Conservation (phyloP, 306 rosid species). For the Lotus japonicus region DNA sequence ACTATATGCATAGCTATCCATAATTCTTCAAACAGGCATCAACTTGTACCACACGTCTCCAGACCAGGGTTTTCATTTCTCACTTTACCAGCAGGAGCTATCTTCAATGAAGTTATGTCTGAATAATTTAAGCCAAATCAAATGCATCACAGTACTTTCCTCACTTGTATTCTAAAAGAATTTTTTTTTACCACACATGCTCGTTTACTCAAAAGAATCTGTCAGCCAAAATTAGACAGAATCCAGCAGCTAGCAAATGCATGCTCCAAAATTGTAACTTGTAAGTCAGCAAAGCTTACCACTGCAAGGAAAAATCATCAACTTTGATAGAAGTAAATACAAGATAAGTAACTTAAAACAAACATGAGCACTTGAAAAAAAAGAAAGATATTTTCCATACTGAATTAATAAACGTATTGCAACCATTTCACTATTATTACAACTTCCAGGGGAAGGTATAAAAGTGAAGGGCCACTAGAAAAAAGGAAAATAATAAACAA, state of each 20-base stretch:
- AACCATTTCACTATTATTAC: background rate
- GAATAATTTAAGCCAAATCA: conserved; percentile 31
- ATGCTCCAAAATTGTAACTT: conserved; percentile 48
- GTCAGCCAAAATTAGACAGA: conserved; percentile 45
- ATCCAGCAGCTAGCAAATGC: conserved; percentile 39
- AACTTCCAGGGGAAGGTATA: background rate
- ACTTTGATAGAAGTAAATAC: conserved; percentile 15
- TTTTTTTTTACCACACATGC: conserved; percentile 24
- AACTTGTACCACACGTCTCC: too few species aligned
- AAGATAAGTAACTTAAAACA: background rate
- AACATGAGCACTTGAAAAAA: conserved; percentile 6
- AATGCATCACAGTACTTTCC: conserved; percentile 30
- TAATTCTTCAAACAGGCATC: conserved; percentile 31
- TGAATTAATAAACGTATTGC: background rate
- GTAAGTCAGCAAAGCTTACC: conserved; percentile 32
- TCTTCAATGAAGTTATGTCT: conserved; percentile 31
- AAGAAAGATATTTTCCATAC: background rate
- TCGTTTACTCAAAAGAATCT: conserved; percentile 38
- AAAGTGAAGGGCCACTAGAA: background rate
- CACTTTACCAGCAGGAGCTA: conserved; percentile 12
- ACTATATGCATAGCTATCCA: conserved; percentile 30
- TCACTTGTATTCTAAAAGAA: conserved; percentile 28
- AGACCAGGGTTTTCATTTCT: conserved; percentile 19
- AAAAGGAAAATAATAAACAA: background rate
- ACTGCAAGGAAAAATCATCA: conserved; percentile 48